Conservation (phyloP, 768 basidiomycete genomes). For the Mycena kentingensis region DNA sequence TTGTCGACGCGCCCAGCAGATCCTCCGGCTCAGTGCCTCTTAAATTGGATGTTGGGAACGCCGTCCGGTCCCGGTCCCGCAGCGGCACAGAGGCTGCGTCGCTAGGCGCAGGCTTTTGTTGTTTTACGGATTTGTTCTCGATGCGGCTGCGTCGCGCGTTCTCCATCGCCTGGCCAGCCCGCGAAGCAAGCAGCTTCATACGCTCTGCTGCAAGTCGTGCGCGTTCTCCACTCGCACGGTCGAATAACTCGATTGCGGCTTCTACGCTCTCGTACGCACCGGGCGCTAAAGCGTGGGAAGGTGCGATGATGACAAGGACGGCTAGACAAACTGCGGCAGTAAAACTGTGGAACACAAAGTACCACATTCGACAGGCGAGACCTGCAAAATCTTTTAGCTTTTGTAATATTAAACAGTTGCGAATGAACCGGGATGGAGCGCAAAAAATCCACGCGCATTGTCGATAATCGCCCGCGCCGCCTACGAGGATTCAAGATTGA, state of each 20-base stretch:
- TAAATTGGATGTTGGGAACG: conserved; percentile 23
- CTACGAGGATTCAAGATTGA: conserved; percentile 2
- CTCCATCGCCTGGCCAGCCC: conserved; percentile 20
- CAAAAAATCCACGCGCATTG: conserved; percentile 25
- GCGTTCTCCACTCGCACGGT: conserved; percentile 20
- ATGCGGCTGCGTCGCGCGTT: too few species aligned
- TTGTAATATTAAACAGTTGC: not conserved
- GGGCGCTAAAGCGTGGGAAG: conserved; percentile 24
- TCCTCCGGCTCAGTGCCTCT: conserved; percentile 25
- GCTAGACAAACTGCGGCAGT: conserved; percentile 27
- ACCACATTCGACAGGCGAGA: conserved; percentile 26
- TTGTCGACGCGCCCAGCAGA: conserved; percentile 25
- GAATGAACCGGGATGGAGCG: conserved; percentile 23
- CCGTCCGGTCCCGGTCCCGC: too few species aligned
- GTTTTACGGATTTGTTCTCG: too few species aligned
- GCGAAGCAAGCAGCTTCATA: conserved; percentile 14
- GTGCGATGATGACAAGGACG: conserved; percentile 27
- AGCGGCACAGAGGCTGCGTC: not conserved
- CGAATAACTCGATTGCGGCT: conserved; percentile 24
- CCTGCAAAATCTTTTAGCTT: conserved; percentile 5
- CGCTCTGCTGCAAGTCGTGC: conserved; percentile 23
- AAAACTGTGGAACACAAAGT: conserved; percentile 27
- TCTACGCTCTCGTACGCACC: conserved; percentile 25
- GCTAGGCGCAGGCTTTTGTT: not conserved
- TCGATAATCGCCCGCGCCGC: conserved; percentile 27